Conservation (phyloP, 2,329 filamentous ascomycete species). For the Fusarium sp. region DNA sequence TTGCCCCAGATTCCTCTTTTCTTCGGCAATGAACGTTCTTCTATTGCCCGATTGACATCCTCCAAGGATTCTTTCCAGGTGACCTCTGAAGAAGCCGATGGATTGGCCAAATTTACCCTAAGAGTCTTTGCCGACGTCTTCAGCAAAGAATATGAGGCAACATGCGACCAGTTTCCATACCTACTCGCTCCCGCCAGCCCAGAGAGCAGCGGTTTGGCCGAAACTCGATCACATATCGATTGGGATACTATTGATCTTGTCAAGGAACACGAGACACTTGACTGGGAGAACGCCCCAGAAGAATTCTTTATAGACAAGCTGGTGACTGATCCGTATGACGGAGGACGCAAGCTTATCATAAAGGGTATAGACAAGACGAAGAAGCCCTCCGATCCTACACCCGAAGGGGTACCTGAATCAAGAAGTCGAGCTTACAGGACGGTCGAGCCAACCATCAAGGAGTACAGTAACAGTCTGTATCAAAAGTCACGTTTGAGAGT, state of each 20-base stretch:
- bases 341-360: constrained; percentile 72
- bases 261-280: constrained; percentile 50
- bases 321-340: constrained; percentile 70
- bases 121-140: constrained; percentile 86
- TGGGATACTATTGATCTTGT: constrained; percentile 69
- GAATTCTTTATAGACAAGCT: constrained; percentile 67
- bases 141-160: constrained; percentile 83
- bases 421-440: constrained; percentile 59
- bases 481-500: constrained; percentile 65
- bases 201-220: constrained; percentile 42
- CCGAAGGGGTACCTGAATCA: constrained; percentile 65
- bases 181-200: constrained; percentile 75
- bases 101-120: constrained; percentile 80
- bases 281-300: constrained; percentile 60
- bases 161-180: constrained; percentile 78
- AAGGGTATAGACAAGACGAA: constrained; percentile 67
- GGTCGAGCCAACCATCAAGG: constrained; percentile 74
- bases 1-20: constrained; percentile 79
- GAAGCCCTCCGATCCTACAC: constrained; percentile 74
- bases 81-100: constrained; percentile 59
- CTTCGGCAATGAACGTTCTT: constrained; percentile 73
- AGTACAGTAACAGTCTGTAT: constrained; percentile 86
- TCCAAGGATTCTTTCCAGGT: constrained; percentile 61
- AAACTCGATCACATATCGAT: constrained; percentile 62
- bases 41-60: constrained; percentile 66